These are phyloP conservation scores for Phaeosphaeriaceae sp. DNA, from an alignment of 2,329 filamentous ascomycete species.

Conservation along the genomic window DNA sequence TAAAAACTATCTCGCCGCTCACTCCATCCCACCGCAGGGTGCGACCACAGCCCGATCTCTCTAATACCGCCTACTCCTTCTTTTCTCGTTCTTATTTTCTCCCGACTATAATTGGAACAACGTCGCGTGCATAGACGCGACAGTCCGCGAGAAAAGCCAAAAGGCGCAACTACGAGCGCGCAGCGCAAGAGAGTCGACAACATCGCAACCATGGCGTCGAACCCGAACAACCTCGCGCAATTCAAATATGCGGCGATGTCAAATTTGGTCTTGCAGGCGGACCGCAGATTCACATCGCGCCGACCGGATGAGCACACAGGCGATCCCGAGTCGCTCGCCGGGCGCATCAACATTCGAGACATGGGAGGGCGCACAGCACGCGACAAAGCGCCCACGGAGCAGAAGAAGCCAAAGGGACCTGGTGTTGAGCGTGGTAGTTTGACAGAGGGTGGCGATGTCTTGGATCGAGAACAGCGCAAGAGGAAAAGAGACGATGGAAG, in stretches of 20 bases:
- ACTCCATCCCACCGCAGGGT: slow-evolving; percentile 30
- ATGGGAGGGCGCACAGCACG: slow-evolving; percentile 88
- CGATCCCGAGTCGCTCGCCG: slow-evolving; percentile 95
- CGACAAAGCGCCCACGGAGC: slow-evolving; percentile 80
- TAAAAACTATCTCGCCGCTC: slow-evolving; percentile 19
- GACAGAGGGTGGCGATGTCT: slow-evolving; percentile 81
- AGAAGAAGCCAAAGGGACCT: slow-evolving; percentile 70
- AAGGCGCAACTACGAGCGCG: slow-evolving; percentile 24
- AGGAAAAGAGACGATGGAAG: slow-evolving; percentile 75
- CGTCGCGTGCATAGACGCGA: slow-evolving; percentile 11
- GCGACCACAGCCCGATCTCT: slow-evolving; percentile 26
- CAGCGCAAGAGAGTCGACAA: slow-evolving; percentile 24
- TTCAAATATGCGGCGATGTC: slow-evolving; percentile 99
- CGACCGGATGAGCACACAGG: slow-evolving; percentile 94
- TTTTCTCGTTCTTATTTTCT: slow-evolving; percentile 10
- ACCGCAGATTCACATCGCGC: slow-evolving; percentile 92
- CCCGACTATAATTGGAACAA: slow-evolving; percentile 10
- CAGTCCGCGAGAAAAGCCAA: slow-evolving; percentile 11
- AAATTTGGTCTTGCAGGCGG: slow-evolving; percentile 99
- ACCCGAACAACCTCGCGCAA: slow-evolving; percentile 77
- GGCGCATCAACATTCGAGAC: slow-evolving; percentile 88
- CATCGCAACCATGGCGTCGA: slow-evolving; percentile 34
- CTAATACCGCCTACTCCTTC: slow-evolving; percentile 10
- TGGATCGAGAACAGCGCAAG: slow-evolving; percentile 85
- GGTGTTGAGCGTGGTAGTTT: slow-evolving; percentile 77